Base-by-base conservation (phyloP, 2,329 filamentous ascomycete genomes). In the Elsinoe batatas region DNA sequence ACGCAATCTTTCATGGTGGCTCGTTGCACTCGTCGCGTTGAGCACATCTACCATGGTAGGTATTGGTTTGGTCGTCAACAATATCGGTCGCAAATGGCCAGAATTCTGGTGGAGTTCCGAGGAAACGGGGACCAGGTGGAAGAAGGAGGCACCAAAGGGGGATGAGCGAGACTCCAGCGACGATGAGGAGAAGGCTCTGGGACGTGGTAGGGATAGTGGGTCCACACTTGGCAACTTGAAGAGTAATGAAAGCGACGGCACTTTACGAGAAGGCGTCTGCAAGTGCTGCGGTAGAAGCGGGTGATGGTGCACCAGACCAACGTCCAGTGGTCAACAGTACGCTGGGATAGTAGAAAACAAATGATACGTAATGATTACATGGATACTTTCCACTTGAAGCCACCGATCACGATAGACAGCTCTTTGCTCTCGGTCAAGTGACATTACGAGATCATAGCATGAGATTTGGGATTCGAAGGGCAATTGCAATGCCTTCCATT, bases 71-170 rank as follows among this genome's bases (percentile, higher is more conserved):
- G 50, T 74, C 4, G 63, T 74, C 57, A 77, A 77, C 60, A 77
- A 77, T 57, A 66, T 76, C 7, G 64, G 74, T 51, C 63, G 75
- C 26, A 69, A 70, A 56, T 77, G 74, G 59, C 75, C 75, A 0
- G 55, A 72, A 1, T 77, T 71, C 54, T 77, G 75, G 75, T 77
- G 74, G 74, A 74, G 72, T n/a, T 67, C 71, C 2, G 51, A 65
- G 33, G 67, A 72, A 18, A 59, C 72, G 6, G 65, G 68, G 15
- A 40, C 36, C 7, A 57, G 35, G 30, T 40, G 26, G 7, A 60
- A 54, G 36, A 61, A 59, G 38, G 61, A 58, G 18, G 59, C 43
- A 51, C 56, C 61, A 18, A 37, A 56, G 26, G 59, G 61, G 17
- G 50, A 56, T n/a, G 53, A 26, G 15, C 10, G 10, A 7, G 33